These are phyloP conservation scores for Clavulina sp. DNA, from an alignment of 768 basidiomycete species.

Conservation along the genomic window DNA sequence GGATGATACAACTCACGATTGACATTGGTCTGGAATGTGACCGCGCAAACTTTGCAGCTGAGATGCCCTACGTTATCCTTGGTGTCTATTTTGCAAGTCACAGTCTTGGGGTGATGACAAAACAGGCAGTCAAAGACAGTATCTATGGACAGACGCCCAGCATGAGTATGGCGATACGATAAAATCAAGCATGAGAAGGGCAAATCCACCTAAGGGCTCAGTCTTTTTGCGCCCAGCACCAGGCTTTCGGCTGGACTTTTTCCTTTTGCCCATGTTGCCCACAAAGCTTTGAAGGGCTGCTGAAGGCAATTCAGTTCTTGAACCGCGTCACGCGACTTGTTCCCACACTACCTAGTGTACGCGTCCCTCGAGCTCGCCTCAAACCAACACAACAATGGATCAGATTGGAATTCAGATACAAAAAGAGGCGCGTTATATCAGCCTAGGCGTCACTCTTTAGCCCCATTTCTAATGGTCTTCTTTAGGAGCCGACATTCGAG, in stretches of 20 bases:
- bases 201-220: constrained; percentile 49
- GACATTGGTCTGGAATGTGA: constrained; percentile 72
- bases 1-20: constrained; percentile 43
- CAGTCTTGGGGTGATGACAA: constrained; percentile 81
- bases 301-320: too few relatives aligned
- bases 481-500: constrained; percentile 79
- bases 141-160: constrained; percentile 27
- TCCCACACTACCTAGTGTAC: too few relatives aligned
- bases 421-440: constrained; percentile 40
- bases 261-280: constrained; percentile 83
- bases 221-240: constrained; percentile 39
- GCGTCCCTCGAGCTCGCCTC: neutral
- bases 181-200: neutral
- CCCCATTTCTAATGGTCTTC: neutral
- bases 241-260: constrained; percentile 76
- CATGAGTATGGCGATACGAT: constrained; percentile 3
- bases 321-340: too few relatives aligned
- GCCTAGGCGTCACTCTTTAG: neutral
- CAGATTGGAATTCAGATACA: constrained; percentile 76
- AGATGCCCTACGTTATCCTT: constrained; percentile 72
- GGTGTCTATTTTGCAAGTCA: constrained; percentile 67
- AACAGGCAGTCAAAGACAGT: constrained; percentile 74
- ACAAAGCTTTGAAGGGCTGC: too few relatives aligned
- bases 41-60: constrained; percentile 71
- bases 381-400: constrained; percentile 37